Evolutionary conservation across 73 alveolate genomes (phyloP), one percentile per base, ranked within the genome.

Genomic region (Stentor roeselii): DNA sequence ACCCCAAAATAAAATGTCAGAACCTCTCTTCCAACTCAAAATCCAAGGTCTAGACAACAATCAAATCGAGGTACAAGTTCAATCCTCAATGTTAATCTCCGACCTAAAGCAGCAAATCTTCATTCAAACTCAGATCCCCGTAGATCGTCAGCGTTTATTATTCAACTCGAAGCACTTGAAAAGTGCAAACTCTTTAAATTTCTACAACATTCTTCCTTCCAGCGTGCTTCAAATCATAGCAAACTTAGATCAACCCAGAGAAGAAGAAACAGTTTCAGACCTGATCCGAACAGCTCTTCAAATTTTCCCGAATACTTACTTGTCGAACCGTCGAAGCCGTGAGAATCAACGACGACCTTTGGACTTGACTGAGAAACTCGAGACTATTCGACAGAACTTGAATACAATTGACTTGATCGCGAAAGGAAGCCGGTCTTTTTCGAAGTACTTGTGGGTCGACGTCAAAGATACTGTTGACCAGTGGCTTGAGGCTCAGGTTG

Each of bases 401-500:
- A 60, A 67, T 84, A 34, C 92, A 39, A 59, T 90, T 11, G 75
- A 87, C 78, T 3, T 35, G 35, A 34, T 90, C 27, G 3, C 88
- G 3, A 77, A 88, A 3, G 4, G 87, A 27, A 87, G 90, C 86
- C 74, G 97, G 42, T 42, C 87, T 42, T 92, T 90, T 75, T 85
- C 90, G 76, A 78, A 86, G 2, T 98, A 98, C 31, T 94, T 93
- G 86, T 95, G 99, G 98, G 91, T 95, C 0, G 99, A 95, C 90
- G 99, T 88, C 0, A 95, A 95, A 88, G 99, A 95, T 82, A 95
- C 99, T 37, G 95, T 95, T 42, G 96, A 95, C 76, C 93, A 95
- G 90, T 95, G 99, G 97, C 86, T 95, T 40, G 99, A 95, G 86
- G 99, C 98, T 3, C 96, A 95, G 86, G 93, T 95, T 35, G 84